A percentile compares a stretch with the other conserved stretches of the same genome.
Evolutionary conservation across 2,329 filamentous ascomycete species (phyloP).

Genomic region (Clarireedia monteithiana): DNA sequence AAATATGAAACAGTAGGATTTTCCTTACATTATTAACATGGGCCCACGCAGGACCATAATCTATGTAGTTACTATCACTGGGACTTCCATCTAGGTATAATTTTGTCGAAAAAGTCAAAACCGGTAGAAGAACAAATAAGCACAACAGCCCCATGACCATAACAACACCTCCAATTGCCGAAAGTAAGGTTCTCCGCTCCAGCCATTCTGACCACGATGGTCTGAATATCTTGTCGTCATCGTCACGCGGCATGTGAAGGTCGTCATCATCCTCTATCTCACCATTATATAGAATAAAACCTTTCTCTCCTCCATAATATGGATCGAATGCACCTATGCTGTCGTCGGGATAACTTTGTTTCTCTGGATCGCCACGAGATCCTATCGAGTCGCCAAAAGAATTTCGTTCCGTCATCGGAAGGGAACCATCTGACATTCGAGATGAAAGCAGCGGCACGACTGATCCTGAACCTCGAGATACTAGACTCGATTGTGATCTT

Average conservation of each 20-base stretch:
- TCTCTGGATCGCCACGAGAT: constrained; percentile 26
- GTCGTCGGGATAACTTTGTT: constrained; percentile 38
- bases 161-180: constrained; percentile 31
- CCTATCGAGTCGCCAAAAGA: constrained; percentile 19
- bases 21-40: constrained; percentile 35
- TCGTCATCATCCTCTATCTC: constrained; percentile 46
- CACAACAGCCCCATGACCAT: constrained; percentile 40
- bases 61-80: background rate
- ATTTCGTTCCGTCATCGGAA: constrained; percentile 16
- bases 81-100: background rate
- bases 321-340: constrained; percentile 36
- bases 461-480: background rate
- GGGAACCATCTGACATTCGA: constrained; percentile 3
- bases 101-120: constrained; percentile 36
- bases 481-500: constrained; percentile 1
- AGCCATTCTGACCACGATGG: constrained; percentile 38
- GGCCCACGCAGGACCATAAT: constrained; percentile 32
- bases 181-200: constrained; percentile 34
- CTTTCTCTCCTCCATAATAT: constrained; percentile 33
- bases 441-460: background rate
- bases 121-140: constrained; percentile 43
- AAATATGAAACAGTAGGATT: background rate
- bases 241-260: constrained; percentile 43
- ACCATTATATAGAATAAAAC: constrained; percentile 37
- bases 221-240: constrained; percentile 38